phyloP scores from a whole-genome alignment of 306 rosid genomes.

The Malus sylvestris region DNA sequence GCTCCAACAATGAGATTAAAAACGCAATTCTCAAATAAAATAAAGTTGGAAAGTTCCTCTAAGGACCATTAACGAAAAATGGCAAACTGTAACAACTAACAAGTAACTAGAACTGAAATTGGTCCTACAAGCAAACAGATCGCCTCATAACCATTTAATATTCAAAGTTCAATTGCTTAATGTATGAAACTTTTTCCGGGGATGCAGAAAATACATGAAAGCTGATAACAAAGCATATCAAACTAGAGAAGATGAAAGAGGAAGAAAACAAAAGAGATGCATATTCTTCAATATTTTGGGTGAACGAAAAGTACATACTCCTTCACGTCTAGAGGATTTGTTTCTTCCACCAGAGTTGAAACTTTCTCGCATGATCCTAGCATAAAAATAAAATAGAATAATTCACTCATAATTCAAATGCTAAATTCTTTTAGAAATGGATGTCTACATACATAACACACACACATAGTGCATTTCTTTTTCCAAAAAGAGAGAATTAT shows the following conservation, averaged over 20 bases:
- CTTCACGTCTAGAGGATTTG: conserved; percentile 61
- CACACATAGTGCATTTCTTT: background rate
- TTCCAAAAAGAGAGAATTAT: background rate
- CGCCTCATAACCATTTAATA: background rate
- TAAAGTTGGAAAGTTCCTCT: no score
- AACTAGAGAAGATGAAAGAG: background rate
- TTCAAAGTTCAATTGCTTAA: background rate
- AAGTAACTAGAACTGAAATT: background rate
- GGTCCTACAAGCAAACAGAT: background rate
- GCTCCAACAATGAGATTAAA: no score
- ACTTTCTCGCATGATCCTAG: conserved; percentile 61
- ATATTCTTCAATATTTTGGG: background rate
- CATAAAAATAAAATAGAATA: conserved; percentile 8
- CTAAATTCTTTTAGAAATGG: background rate
- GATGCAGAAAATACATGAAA: background rate
- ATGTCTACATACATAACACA: background rate
- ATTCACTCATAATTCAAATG: conserved; percentile 8
- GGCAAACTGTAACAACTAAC: background rate
- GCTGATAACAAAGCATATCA: background rate
- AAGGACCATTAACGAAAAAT: background rate
- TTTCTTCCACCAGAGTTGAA: conserved; percentile 40
- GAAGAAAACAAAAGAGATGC: background rate
- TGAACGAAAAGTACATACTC: conserved; percentile 40
- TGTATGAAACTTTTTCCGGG: background rate
- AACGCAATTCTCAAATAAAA: no score